Conservation (phyloP, 2,329 filamentous ascomycete genomes). For the Penicillium sp. region DNA sequence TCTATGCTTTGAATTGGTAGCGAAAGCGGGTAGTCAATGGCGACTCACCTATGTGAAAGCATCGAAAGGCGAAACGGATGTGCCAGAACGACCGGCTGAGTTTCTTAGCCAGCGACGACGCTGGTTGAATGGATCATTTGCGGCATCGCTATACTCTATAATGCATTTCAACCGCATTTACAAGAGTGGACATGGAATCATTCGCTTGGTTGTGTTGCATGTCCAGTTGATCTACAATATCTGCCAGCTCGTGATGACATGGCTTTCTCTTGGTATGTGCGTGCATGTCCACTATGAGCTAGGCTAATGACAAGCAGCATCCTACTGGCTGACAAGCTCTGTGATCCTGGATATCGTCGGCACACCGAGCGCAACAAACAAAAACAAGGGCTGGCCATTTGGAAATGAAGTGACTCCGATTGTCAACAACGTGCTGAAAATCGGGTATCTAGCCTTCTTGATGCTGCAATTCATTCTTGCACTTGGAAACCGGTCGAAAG, state of each 20-base stretch:
- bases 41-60: conserved; percentile 10
- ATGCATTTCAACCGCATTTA: conserved; percentile 10
- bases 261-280: conserved; percentile 10
- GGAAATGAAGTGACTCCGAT: conserved; percentile 78
- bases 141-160: conserved; percentile 7
- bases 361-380: conserved; percentile 51
- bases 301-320: conserved; percentile 47
- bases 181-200: conserved; percentile 7
- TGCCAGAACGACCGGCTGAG: conserved; percentile 6
- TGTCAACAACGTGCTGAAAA: conserved; percentile 82
- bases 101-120: conserved; percentile 6
- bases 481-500: conserved; percentile 90
- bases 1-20: conserved; percentile 10
- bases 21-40: conserved; percentile 11
- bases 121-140: conserved; percentile 12
- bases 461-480: conserved; percentile 91
- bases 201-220: conserved; percentile 6
- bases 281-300: neutral
- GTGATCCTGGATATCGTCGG: conserved; percentile 97
- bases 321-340: conserved; percentile 93
- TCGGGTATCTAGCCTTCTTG: conserved; percentile 81
- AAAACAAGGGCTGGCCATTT: conserved; percentile 73
- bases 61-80: conserved; percentile 8
- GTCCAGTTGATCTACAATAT: conserved; percentile 10
- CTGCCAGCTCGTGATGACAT: conserved; percentile 5